Conservation (phyloP, 2,329 filamentous ascomycete species). For the Taxawa tesnikishii region DNA sequence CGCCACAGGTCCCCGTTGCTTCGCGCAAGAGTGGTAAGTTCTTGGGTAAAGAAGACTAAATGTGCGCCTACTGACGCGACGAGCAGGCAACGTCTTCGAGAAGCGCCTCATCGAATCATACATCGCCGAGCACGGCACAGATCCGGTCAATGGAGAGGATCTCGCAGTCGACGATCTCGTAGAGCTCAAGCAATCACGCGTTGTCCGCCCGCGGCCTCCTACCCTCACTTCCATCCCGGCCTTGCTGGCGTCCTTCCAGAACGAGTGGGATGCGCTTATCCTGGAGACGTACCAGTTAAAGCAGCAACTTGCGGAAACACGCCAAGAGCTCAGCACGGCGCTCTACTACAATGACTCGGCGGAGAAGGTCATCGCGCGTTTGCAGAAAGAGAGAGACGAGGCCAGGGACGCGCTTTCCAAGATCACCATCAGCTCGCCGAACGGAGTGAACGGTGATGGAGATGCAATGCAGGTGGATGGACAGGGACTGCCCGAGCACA, state of each 20-base stretch:
- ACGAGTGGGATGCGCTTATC: slow-evolving; percentile 93
- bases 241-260: slow-evolving; percentile 87
- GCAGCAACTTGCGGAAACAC: slow-evolving; percentile 77
- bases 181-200: slow-evolving; percentile 69
- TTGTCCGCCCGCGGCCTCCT: slow-evolving; percentile 80
- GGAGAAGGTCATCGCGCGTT: slow-evolving; percentile 81
- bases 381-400: slow-evolving; percentile 87
- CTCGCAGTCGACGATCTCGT: slow-evolving; percentile 76
- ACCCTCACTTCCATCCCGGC: slow-evolving; percentile 94
- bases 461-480: slow-evolving; percentile 92
- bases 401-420: slow-evolving; percentile 80
- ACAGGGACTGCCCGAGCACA: slow-evolving; percentile 58
- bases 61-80: slow-evolving; percentile 8
- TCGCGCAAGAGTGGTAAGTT: slow-evolving; percentile 81
- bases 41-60: slow-evolving; percentile 8
- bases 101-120: slow-evolving; percentile 92
- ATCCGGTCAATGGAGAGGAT: slow-evolving; percentile 80
- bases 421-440: slow-evolving; percentile 52
- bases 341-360: slow-evolving; percentile 96
- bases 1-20: slow-evolving; percentile 85
- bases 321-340: slow-evolving; percentile 86
- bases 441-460: slow-evolving; percentile 38
- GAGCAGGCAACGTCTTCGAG: slow-evolving; percentile 75
- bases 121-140: slow-evolving; percentile 83
- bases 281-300: slow-evolving; percentile 84